These are phyloP conservation scores for Mortierella sp. DNA, from an alignment of 371 early-diverging fungal genomes.

Conservation along the genomic window DNA sequence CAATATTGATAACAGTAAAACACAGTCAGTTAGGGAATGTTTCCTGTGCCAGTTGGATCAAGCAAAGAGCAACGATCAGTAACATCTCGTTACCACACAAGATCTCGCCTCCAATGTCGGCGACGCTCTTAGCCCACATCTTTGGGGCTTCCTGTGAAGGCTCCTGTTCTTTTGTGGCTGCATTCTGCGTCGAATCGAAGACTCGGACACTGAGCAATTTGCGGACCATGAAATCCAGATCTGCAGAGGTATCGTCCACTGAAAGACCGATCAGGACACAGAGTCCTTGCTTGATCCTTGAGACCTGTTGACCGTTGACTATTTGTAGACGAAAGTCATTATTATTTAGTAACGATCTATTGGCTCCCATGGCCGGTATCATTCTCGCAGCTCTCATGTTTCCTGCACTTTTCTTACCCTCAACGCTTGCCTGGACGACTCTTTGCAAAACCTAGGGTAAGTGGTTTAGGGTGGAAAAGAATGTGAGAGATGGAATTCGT, in stretches of 20 bases:
- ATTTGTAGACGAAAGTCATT: no score
- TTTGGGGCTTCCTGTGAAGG: slow-evolving; percentile 8
- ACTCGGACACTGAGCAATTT: slow-evolving; percentile 83
- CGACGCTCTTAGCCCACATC: slow-evolving; percentile 83
- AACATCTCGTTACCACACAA: slow-evolving; percentile 70
- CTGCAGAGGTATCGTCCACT: slow-evolving; percentile 76
- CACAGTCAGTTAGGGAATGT: no score
- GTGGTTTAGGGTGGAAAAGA: no score
- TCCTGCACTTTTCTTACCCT: slow-evolving; percentile 31
- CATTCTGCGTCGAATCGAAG: slow-evolving; percentile 67
- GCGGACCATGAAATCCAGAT: slow-evolving; percentile 77
- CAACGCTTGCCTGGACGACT: slow-evolving; percentile 64
- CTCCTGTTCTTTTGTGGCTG: neutral
- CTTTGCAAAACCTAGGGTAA: slow-evolving; percentile 63
- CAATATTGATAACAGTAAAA: neutral
- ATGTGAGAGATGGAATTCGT: no score
- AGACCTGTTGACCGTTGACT: slow-evolving; percentile 75
- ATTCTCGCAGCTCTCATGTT: no score
- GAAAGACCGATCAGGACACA: slow-evolving; percentile 84
- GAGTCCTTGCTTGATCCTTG: slow-evolving; percentile 78
- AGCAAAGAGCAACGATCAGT: neutral
- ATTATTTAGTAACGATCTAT: no score
- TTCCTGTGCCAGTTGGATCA: no score
- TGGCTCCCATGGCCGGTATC: no score
- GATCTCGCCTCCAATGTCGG: slow-evolving; percentile 76